Conservation (phyloP, 2,329 filamentous ascomycete species). For the Mariannaea elegans region DNA sequence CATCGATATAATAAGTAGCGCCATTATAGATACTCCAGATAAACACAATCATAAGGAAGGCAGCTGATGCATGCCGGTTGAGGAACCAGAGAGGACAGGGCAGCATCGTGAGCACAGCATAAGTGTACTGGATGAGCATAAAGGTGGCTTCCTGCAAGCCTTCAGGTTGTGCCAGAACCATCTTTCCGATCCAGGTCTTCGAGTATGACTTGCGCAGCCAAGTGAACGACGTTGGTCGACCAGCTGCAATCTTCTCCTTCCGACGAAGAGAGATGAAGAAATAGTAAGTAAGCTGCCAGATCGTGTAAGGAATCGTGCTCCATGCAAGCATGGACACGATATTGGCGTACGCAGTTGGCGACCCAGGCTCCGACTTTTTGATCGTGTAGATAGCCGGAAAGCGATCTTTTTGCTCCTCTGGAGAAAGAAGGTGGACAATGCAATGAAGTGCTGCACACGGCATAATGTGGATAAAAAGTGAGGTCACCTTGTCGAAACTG, state of each 20-base stretch:
- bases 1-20: constrained; percentile 96
- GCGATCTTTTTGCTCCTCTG: constrained; percentile 69
- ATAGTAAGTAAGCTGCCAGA: constrained; percentile 95
- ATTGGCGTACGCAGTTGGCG: constrained; percentile 79
- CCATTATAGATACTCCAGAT: constrained; percentile 96
- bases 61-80: constrained; percentile 79
- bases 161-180: constrained; percentile 82
- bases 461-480: constrained; percentile 99
- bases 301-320: constrained; percentile 89
- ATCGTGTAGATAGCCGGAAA: constrained; percentile 91
- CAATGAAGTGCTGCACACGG: constrained; percentile 93
- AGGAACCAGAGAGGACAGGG: constrained; percentile 96
- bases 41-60: constrained; percentile 85
- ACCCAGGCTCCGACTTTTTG: constrained; percentile 73
- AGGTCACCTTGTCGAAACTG: constrained; percentile 97
- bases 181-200: constrained; percentile 85
- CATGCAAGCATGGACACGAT: constrained; percentile 88
- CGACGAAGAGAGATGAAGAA: constrained; percentile 94
- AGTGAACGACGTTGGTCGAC: constrained; percentile 94
- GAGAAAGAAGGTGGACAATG: constrained; percentile 81
- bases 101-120: constrained; percentile 91
- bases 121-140: constrained; percentile 94
- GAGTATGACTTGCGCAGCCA: constrained; percentile 94
- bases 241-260: constrained; percentile 94
- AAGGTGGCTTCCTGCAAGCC: constrained; percentile 86